Evolutionary conservation across 2,329 filamentous ascomycete genomes (phyloP).

Genomic region (Aureobasidium namibiae): DNA sequence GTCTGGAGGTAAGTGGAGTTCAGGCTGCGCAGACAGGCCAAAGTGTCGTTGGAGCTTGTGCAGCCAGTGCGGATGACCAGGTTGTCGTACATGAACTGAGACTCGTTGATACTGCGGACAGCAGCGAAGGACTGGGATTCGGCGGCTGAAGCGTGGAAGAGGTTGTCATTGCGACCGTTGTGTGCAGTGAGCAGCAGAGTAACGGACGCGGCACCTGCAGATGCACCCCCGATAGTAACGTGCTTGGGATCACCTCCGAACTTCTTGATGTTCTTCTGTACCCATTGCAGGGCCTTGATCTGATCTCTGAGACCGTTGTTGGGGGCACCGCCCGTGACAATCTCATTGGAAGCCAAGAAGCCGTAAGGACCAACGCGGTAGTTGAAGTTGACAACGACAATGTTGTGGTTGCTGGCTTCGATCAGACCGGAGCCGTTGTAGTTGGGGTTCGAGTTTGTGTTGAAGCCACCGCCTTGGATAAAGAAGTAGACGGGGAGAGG

Average conservation of each 20-base stretch:
- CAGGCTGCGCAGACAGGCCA: constrained; percentile 43
- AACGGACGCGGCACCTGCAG: constrained; percentile 60
- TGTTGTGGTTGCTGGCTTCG: constrained; percentile 48
- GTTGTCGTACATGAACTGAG: constrained; percentile 45
- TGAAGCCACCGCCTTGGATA: constrained; percentile 41
- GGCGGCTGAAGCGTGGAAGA: constrained; percentile 47
- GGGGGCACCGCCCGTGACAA: constrained; percentile 42
- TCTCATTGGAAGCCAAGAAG: constrained; percentile 55
- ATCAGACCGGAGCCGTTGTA: constrained; percentile 56
- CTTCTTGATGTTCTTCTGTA: constrained; percentile 54
- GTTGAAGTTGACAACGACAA: constrained; percentile 65
- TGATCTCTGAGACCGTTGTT: constrained; percentile 68
- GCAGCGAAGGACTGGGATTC: constrained; percentile 47
- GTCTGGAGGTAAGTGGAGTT: constrained; percentile 36
- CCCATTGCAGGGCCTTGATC: constrained; percentile 60
- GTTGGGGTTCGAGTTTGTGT: constrained; percentile 40
- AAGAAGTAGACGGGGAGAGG: constrained; percentile 58
- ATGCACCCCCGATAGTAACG: constrained; percentile 60
- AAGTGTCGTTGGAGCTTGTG: constrained; percentile 29
- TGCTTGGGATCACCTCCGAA: constrained; percentile 64
- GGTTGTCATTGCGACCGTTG: constrained; percentile 37
- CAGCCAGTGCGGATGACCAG: constrained; percentile 44
- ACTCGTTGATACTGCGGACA: constrained; percentile 40
- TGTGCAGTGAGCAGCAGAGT: constrained; percentile 53
- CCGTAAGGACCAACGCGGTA: constrained; percentile 70